Evolutionary conservation across 371 early-diverging fungal genomes (phyloP).

Genomic region (Mortierella sp.): DNA sequence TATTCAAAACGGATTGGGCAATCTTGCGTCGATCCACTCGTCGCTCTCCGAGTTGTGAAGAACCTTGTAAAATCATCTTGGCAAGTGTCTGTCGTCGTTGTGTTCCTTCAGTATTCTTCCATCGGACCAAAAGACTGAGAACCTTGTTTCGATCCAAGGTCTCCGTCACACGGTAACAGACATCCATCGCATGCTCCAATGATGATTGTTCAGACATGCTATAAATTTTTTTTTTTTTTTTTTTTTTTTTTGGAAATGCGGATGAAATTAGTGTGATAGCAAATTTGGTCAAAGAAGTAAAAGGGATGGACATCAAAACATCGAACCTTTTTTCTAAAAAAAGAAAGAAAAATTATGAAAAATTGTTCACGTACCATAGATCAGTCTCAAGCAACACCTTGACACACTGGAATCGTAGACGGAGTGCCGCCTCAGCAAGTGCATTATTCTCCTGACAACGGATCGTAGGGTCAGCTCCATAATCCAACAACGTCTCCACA

Average conservation of each 20-base stretch:
- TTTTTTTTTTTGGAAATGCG: too few species aligned
- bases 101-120: slow-evolving; percentile 33
- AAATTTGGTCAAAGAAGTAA: too few species aligned
- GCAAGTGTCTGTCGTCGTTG: slow-evolving; percentile 39
- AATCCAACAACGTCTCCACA: slow-evolving; percentile 45
- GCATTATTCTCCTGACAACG: slow-evolving; percentile 46
- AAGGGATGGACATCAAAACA: too few species aligned
- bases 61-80: slow-evolving; percentile 38
- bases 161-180: slow-evolving; percentile 37
- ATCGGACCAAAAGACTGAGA: slow-evolving; percentile 34
- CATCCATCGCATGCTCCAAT: slow-evolving; percentile 43
- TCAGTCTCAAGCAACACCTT: slow-evolving; percentile 42
- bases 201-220: slow-evolving; percentile 34
- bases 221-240: too few species aligned
- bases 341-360: too few species aligned
- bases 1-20: slow-evolving; percentile 25
- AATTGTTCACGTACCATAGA: background rate
- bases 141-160: slow-evolving; percentile 35
- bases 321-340: too few species aligned
- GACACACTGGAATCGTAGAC: slow-evolving; percentile 29
- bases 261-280: too few species aligned
- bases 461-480: slow-evolving; percentile 44
- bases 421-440: slow-evolving; percentile 41
- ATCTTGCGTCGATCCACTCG: slow-evolving; percentile 34
- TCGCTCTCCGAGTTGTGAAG: slow-evolving; percentile 25